Evolutionary conservation across 2,329 filamentous ascomycete species (phyloP), one percentile per base, ranked within the genome.

Genomic region (Didymella pomorum): DNA sequence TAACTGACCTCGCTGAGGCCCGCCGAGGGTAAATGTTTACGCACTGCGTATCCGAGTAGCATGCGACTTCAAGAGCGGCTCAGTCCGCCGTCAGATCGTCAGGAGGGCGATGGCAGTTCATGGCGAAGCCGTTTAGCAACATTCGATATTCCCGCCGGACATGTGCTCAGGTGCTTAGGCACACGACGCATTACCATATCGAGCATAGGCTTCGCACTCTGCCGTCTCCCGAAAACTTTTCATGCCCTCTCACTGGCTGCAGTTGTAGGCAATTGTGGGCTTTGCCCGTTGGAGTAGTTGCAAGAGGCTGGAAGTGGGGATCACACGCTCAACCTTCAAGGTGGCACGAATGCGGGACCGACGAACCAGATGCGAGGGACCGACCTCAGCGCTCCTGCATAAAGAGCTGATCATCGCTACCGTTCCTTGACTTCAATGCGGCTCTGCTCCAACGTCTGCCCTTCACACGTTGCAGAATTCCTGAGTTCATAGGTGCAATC

Each of bases 301-400:
- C 28, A 52, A 50, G 56, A 58, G 49, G 44, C 37, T 52, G 44
- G 49, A 49, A 26, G 49, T 41, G 55, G 55, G 29, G 55, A 58
- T 58, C 56, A 53, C 49, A 52, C 44, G 55, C 29, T 53, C 56
- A 53, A 23, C 23, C 29, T 42, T 41, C 18, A 7, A 21, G 26
- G 56, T 58, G 49, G 49, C 49, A 58, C 56, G 39, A 53, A 53
- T 50, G 50, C 56, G 56, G 56, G 50, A 49, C 12, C 45, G 43
- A 48, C 56, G 29, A 53, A 49, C 56, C 50, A 49, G 43, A 49
- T 33, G 50, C 49, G 44, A 49, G 49, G 44, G 39, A 48, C 49
- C 49, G 29, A 39, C 12, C 4, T 52, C 29, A 47, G 31, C 14
- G 5, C 43, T 41, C 28, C 23, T 26, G 16, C 45, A 53, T 58